Conservation (phyloP, 768 basidiomycete species). For the Paxillus ammoniavirescens region DNA sequence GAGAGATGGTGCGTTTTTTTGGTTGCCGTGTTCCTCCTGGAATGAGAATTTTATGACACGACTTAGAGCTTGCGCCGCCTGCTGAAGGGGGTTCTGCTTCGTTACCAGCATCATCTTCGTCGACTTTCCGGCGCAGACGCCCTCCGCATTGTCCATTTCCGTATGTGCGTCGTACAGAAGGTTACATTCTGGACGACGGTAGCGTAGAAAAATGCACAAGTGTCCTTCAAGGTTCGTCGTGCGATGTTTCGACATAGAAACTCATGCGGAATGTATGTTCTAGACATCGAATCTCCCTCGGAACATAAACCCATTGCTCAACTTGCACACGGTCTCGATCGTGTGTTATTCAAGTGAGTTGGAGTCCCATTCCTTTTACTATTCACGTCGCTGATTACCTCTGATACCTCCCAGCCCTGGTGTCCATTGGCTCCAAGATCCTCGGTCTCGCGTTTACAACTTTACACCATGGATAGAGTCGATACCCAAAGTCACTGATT, state of each 20-base stretch:
- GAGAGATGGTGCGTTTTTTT: conserved; percentile 17
- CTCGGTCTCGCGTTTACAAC: conserved; percentile 82
- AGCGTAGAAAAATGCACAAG: background rate
- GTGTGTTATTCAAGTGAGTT: conserved; percentile 75
- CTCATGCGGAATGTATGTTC: background rate
- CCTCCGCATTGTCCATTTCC: conserved; percentile 20
- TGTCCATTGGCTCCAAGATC: conserved; percentile 87
- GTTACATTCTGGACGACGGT: conserved; percentile 14
- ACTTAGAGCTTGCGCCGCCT: conserved; percentile 15
- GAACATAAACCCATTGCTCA: conserved; percentile 56
- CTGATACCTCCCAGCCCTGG: conserved; percentile 57
- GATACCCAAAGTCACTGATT: conserved; percentile 77
- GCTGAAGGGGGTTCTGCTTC: conserved; percentile 3
- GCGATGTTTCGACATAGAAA: too few relatives aligned
- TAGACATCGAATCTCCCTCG: conserved; percentile 45
- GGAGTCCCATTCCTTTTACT: background rate
- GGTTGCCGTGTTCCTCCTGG: background rate
- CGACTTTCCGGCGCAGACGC: conserved; percentile 10
- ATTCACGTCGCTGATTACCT: background rate
- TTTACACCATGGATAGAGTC: conserved; percentile 69
- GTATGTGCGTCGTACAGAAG: conserved; percentile 29
- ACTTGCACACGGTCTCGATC: conserved; percentile 64
- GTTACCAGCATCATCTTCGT: background rate
- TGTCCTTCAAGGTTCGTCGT: conserved; percentile 19
- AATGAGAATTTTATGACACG: background rate